phyloP scores from a whole-genome alignment of 2,329 filamentous ascomycete species.

The Pseudogymnoascus verrucosus region DNA sequence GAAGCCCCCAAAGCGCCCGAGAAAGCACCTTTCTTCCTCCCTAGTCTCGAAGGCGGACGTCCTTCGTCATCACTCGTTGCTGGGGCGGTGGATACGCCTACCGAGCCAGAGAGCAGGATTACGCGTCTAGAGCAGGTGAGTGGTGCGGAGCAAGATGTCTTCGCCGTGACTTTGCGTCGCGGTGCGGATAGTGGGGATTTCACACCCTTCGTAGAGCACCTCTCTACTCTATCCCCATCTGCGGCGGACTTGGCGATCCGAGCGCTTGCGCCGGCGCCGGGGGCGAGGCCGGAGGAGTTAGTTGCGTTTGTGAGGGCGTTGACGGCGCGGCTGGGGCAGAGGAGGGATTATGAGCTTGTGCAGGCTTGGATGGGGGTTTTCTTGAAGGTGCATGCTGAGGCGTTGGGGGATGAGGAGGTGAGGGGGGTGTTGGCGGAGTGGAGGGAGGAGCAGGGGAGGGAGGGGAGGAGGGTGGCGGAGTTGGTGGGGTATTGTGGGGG shows the following conservation, averaged over 20 bases:
- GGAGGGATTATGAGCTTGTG: slow-evolving; percentile 83
- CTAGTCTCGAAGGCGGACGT: slow-evolving; percentile 44
- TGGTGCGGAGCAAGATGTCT: slow-evolving; percentile 41
- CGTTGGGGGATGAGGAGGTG: slow-evolving; percentile 50
- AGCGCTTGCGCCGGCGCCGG: slow-evolving; percentile 49
- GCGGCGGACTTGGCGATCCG: slow-evolving; percentile 87
- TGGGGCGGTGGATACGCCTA: slow-evolving; percentile 15
- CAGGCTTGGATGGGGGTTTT: slow-evolving; percentile 98
- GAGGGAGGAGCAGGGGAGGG: slow-evolving; percentile 63
- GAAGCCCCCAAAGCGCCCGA: slow-evolving; percentile 87
- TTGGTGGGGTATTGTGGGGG: slow-evolving; percentile 83
- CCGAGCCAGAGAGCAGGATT: slow-evolving; percentile 23
- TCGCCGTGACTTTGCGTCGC: slow-evolving; percentile 48
- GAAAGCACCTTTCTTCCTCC: slow-evolving; percentile 92
- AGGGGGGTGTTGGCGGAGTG: slow-evolving; percentile 57
- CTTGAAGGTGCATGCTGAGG: slow-evolving; percentile 65
- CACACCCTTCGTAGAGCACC: slow-evolving; percentile 62
- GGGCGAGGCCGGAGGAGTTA: slow-evolving; percentile 55
- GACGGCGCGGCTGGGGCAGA: slow-evolving; percentile 57
- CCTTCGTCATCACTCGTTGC: slow-evolving; percentile 22
- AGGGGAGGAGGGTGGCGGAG: slow-evolving; percentile 61
- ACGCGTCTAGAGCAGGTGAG: slow-evolving; percentile 25
- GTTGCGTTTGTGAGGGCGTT: slow-evolving; percentile 74
- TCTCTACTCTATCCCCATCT: slow-evolving; percentile 74
- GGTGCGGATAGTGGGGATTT: slow-evolving; percentile 53